phyloP scores from a whole-genome alignment of 2,329 filamentous ascomycete genomes.

The Xylariaceae sp. region DNA sequence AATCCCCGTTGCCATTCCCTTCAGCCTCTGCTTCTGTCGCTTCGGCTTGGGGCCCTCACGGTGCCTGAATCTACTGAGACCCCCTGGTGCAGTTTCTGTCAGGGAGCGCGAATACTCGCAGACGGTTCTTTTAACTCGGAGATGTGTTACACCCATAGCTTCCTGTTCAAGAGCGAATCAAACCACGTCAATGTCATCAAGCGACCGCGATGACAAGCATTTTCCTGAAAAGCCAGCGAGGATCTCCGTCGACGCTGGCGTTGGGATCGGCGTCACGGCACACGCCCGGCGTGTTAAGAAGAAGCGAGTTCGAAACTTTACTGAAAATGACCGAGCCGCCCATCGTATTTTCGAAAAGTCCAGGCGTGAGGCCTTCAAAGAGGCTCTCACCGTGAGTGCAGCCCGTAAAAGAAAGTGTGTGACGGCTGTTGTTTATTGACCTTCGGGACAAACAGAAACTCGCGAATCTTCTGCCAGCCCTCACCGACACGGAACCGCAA shows the following conservation, averaged over 20 bases:
- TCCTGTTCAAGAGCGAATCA: slow-evolving; percentile 12
- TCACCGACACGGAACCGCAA: slow-evolving; percentile 34
- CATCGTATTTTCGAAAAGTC: slow-evolving; percentile 40
- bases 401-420: background rate
- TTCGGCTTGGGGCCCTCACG: background rate
- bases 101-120: slow-evolving; percentile 9
- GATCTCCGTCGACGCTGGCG: slow-evolving; percentile 10
- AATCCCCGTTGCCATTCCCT: slow-evolving; percentile 3
- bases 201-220: slow-evolving; percentile 23
- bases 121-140: slow-evolving; percentile 10
- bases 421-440: slow-evolving; percentile 9
- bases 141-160: slow-evolving; percentile 15
- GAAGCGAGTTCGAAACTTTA: slow-evolving; percentile 39
- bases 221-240: slow-evolving; percentile 15
- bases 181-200: slow-evolving; percentile 21
- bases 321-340: slow-evolving; percentile 39
- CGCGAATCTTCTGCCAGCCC: slow-evolving; percentile 34
- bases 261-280: slow-evolving; percentile 2
- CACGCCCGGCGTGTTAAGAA: slow-evolving; percentile 25
- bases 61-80: slow-evolving; percentile 9
- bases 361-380: slow-evolving; percentile 41
- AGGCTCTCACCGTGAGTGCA: slow-evolving; percentile 34
- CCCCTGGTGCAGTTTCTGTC: slow-evolving; percentile 11
- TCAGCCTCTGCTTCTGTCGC: slow-evolving; percentile 17
- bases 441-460: slow-evolving; percentile 30